phyloP scores from a whole-genome alignment of 2,329 filamentous ascomycete species.

The Aspergillus sp. region DNA sequence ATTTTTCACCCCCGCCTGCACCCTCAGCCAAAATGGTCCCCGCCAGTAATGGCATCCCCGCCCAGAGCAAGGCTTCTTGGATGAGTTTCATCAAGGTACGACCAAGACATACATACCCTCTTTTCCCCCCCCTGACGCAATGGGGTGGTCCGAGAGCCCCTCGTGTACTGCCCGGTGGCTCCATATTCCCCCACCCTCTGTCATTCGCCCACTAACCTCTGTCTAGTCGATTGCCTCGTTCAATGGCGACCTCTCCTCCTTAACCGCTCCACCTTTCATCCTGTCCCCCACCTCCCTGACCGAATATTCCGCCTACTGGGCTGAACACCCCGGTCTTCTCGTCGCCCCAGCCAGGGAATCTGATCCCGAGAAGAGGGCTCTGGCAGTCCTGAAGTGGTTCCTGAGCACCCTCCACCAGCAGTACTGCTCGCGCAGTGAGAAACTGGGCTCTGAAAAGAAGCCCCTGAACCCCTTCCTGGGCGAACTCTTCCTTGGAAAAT shows the following conservation, averaged over 20 bases:
- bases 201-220: background rate
- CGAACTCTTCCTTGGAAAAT: constrained; percentile 88
- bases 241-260: constrained; percentile 75
- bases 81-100: constrained; percentile 47
- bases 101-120: background rate
- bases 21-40: constrained; percentile 24
- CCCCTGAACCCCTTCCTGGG: constrained; percentile 94
- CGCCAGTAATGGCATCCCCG: constrained; percentile 38
- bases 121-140: background rate
- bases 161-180: background rate
- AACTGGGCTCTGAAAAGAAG: constrained; percentile 91
- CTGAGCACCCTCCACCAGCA: constrained; percentile 89
- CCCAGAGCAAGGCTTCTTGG: constrained; percentile 45
- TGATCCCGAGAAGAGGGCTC: constrained; percentile 75
- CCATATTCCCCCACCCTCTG: background rate
- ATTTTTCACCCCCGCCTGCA: background rate
- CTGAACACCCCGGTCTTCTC: constrained; percentile 73
- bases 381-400: constrained; percentile 96
- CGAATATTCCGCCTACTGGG: constrained; percentile 82
- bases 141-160: background rate
- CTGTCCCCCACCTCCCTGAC: constrained; percentile 74
- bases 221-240: constrained; percentile 69
- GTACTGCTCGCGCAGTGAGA: constrained; percentile 71
- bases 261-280: constrained; percentile 80
- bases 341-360: constrained; percentile 76